phyloP scores from a whole-genome alignment of 306 rosid genomes.

The Carpinus viminea region DNA sequence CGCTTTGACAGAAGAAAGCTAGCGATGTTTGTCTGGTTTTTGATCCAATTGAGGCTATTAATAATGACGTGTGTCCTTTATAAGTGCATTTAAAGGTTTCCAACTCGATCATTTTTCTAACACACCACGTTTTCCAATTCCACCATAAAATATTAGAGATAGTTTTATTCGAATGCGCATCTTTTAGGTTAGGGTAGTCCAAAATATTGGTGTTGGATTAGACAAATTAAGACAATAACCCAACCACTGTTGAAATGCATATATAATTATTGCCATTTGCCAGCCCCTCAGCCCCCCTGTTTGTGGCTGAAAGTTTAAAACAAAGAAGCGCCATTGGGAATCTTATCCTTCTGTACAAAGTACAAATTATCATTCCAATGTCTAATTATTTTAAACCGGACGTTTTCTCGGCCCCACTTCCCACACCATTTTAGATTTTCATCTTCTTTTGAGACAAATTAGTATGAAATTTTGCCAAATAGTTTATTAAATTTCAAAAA shows the following conservation, averaged over 20 bases:
- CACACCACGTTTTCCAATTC: not conserved
- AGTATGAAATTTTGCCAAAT: too few species aligned
- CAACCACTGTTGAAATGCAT: not conserved
- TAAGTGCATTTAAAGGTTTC: not conserved
- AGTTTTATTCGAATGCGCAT: not conserved
- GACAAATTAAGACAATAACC: too few species aligned
- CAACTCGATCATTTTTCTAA: too few species aligned
- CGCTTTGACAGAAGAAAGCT: not conserved
- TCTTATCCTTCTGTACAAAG: not conserved
- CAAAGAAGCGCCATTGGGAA: slow-evolving; percentile 1
- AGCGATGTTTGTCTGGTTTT: not conserved
- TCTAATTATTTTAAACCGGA: not conserved
- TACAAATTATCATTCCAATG: not conserved
- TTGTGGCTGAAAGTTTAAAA: not conserved
- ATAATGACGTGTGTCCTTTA: not conserved
- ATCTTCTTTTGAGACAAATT: too few species aligned
- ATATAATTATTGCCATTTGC: too few species aligned
- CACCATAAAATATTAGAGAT: not conserved
- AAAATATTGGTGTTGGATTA: too few species aligned
- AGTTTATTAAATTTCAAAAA: too few species aligned
- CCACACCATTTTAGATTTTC: too few species aligned
- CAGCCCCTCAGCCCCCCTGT: too few species aligned
- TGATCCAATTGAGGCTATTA: not conserved
- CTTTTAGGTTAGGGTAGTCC: not conserved
- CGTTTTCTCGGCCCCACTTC: too few species aligned